Evolutionary conservation across 2,329 filamentous ascomycete genomes (phyloP).

Genomic region (Pestalotiopsis sp.): DNA sequence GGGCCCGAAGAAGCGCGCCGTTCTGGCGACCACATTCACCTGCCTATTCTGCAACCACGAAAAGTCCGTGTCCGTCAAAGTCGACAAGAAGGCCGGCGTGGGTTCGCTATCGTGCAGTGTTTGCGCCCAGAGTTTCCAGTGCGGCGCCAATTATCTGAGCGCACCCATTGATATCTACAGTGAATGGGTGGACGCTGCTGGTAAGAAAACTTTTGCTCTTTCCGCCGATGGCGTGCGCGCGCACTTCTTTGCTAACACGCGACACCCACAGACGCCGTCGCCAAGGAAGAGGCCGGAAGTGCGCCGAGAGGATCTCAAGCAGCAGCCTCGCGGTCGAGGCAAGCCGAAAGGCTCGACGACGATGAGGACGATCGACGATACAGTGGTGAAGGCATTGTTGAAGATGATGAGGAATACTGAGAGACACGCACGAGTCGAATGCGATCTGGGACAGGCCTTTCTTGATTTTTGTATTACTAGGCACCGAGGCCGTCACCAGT

Average conservation of each 20-base stretch:
- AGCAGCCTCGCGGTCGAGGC: conserved; percentile 21
- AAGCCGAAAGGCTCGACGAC: conserved; percentile 35
- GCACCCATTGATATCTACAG: conserved; percentile 94
- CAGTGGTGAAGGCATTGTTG: conserved; percentile 55
- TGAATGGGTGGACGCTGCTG: conserved; percentile 92
- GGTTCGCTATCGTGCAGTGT: conserved; percentile 88
- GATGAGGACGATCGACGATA: conserved; percentile 57
- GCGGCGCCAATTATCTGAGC: conserved; percentile 89
- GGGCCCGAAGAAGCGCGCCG: conserved; percentile 79
- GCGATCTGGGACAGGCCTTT: neutral
- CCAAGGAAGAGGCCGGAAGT: conserved; percentile 41
- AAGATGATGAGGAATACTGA: conserved; percentile 61
- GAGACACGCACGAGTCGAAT: neutral
- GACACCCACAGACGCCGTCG: conserved; percentile 48
- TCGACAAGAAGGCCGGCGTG: conserved; percentile 90
- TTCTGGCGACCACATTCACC: conserved; percentile 82
- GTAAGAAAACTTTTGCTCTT: conserved; percentile 39
- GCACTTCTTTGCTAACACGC: conserved; percentile 15
- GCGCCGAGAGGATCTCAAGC: conserved; percentile 15
- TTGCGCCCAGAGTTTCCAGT: conserved; percentile 93
- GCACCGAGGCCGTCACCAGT: neutral
- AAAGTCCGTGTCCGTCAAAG: conserved; percentile 84
- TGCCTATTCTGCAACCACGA: conserved; percentile 99
- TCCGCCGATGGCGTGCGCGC: neutral
- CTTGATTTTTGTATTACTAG: neutral